Base-by-base conservation (phyloP, 805 yeast genomes). In the Yarrowia sp. region DNA sequence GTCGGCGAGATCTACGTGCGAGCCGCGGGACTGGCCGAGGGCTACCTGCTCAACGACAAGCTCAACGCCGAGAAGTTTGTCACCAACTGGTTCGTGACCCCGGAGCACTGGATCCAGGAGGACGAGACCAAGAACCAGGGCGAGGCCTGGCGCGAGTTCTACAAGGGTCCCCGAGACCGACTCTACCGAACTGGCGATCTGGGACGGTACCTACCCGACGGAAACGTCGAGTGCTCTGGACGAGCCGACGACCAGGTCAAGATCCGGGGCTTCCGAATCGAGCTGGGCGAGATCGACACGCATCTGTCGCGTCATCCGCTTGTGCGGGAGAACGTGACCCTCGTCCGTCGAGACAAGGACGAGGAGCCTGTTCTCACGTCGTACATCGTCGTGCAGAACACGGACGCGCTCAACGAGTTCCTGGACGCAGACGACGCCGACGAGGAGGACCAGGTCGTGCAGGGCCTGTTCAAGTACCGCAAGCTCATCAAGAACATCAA, bases 221-320 rank as follows among this genome's bases (percentile, higher is more conserved):
- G 99, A 63, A 90, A 94, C 76, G 91, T 94, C 68, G 99, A 94
- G 78, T 93, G 97, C 74, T 88, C 96, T 72, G 99, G 99, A 64
- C 84, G 99, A 73, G 99, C 99, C 25, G 99, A 94, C 76, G 98
- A 93, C 72, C 99, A 94, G 75, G 97, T 94, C 65, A 94, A 94
- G 75, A 94, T 94, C 67, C 85, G 99, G 77, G 99, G 99, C 1
- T 96, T 94, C 84, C 84, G 99, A 76, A 96, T 94, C 66, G 99
- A 94, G 76, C 80, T 94, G 62, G 99, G 99, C 64, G 99, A 94
- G 76, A 96, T 94, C 71, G 98, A 94, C 74, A 94, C 99, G 14
- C 97, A 94, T 72, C 83, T 94, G 65, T 91, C 97, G 13, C 97
- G 91, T 73, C 97, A 92, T 77, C 88, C 94, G 1, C 77, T 84